A percentile compares a stretch with the other conserved stretches of the same genome.
Evolutionary conservation across 1,139 yeast species (phyloP).

Genomic region (Sugiyamaella paludigena): DNA sequence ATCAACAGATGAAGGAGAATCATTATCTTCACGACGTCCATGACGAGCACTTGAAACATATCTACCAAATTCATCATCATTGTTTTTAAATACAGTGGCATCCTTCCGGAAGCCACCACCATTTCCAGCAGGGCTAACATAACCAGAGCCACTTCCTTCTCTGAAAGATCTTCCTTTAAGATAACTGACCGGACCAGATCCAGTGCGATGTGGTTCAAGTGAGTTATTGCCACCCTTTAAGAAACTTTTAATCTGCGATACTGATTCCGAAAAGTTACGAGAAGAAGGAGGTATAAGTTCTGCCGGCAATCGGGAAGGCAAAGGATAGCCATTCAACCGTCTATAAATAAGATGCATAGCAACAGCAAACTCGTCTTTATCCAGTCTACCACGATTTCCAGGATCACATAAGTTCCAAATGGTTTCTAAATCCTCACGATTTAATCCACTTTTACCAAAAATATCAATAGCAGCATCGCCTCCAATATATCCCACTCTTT

Average conservation of each 20-base stretch:
- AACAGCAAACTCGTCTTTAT: conserved; percentile 82
- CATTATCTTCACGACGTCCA: conserved; percentile 14
- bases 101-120: conserved; percentile 46
- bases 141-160: conserved; percentile 31
- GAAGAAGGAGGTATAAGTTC: conserved; percentile 83
- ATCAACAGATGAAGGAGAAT: conserved; percentile 5
- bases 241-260: conserved; percentile 51
- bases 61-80: conserved; percentile 57
- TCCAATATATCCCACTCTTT: conserved; percentile 63
- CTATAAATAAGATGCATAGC: conserved; percentile 93
- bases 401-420: conserved; percentile 96
- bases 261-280: conserved; percentile 48
- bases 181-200: conserved; percentile 22
- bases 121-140: no score
- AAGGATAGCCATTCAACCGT: conserved; percentile 68
- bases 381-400: conserved; percentile 79
- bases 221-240: conserved; percentile 34
- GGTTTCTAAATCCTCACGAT: conserved; percentile 78
- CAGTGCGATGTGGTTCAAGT: conserved; percentile 23
- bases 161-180: conserved; percentile 31
- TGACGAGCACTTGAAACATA: conserved; percentile 70
- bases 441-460: conserved; percentile 85
- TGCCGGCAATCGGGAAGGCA: conserved; percentile 61
- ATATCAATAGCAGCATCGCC: conserved; percentile 84
- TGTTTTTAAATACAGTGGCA: conserved; percentile 61